phyloP scores from a whole-genome alignment of 768 basidiomycete genomes.

The Lactifluus subvellereus region DNA sequence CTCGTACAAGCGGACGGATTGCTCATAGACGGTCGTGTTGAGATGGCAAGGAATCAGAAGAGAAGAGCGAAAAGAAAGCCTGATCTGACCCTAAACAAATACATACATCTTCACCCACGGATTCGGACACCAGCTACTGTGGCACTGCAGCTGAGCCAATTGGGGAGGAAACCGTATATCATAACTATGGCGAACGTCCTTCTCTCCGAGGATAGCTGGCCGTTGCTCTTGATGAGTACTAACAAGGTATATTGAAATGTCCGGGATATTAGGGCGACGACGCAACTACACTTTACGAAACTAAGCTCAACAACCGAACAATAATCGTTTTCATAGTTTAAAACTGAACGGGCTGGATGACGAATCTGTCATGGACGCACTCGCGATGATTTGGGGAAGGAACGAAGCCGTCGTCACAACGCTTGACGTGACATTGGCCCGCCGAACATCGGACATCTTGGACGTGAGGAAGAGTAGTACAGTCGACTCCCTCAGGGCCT shows the following conservation, averaged over 20 bases:
- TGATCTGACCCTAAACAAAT: too few relatives aligned
- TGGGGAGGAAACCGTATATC: too few relatives aligned
- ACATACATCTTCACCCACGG: too few relatives aligned
- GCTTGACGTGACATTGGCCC: slow-evolving; percentile 12
- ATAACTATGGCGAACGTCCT: too few relatives aligned
- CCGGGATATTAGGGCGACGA: not conserved
- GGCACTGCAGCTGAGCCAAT: too few relatives aligned
- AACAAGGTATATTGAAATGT: not conserved
- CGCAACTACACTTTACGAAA: not conserved
- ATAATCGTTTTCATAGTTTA: not conserved
- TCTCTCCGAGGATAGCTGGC: too few relatives aligned
- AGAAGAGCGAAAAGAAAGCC: too few relatives aligned
- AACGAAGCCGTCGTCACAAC: not conserved
- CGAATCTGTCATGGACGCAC: not conserved
- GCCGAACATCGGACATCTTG: slow-evolving; percentile 12
- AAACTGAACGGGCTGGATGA: not conserved
- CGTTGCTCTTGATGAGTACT: too few relatives aligned
- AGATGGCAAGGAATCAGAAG: too few relatives aligned
- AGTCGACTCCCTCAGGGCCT: slow-evolving; percentile 18
- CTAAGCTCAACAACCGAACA: not conserved
- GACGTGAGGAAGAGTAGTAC: slow-evolving; percentile 19
- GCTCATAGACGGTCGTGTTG: too few relatives aligned
- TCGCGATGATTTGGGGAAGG: not conserved
- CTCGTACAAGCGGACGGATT: too few relatives aligned
- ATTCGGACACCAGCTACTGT: too few relatives aligned